Conservation (phyloP, 305 asterid genomes). For the Vinca major region DNA sequence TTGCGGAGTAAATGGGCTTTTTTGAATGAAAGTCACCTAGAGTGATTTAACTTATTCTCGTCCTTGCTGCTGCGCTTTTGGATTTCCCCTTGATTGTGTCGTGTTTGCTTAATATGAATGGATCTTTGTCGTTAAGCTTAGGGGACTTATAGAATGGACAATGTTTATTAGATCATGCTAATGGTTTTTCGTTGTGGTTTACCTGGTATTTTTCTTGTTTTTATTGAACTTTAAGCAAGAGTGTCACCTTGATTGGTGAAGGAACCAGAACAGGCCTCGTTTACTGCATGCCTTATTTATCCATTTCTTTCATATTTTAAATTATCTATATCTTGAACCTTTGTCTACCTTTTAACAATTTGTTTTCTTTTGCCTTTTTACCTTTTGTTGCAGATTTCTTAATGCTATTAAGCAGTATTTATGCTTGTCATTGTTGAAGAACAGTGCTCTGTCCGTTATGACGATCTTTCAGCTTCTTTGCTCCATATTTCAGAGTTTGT, state of each 20-base stretch:
- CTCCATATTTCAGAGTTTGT: slow-evolving; percentile 68
- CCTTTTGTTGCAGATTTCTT: slow-evolving; percentile 63
- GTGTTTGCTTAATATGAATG: background rate
- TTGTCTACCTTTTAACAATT: slow-evolving; percentile 17
- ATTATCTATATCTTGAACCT: background rate
- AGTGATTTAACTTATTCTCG: no score
- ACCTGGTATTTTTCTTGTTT: background rate
- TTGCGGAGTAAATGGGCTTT: no score
- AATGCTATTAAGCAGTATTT: slow-evolving; percentile 82
- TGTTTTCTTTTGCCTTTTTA: slow-evolving; percentile 5
- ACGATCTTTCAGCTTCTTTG: slow-evolving; percentile 88
- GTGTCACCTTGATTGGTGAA: background rate
- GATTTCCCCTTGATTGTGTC: background rate
- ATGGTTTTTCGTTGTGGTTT: background rate
- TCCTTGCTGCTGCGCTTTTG: background rate
- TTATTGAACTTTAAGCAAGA: background rate
- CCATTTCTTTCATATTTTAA: background rate
- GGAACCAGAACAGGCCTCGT: background rate
- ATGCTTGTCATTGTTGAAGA: slow-evolving; percentile 92
- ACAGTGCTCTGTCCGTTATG: slow-evolving; percentile 95
- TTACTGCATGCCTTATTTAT: background rate
- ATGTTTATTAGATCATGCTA: background rate
- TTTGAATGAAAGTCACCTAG: no score
- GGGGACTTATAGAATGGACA: background rate
- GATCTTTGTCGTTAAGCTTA: background rate